Evolutionary conservation across 306 rosid species (phyloP), one percentile per base, ranked within the genome.

Genomic region (Cucurbita ficifolia): DNA sequence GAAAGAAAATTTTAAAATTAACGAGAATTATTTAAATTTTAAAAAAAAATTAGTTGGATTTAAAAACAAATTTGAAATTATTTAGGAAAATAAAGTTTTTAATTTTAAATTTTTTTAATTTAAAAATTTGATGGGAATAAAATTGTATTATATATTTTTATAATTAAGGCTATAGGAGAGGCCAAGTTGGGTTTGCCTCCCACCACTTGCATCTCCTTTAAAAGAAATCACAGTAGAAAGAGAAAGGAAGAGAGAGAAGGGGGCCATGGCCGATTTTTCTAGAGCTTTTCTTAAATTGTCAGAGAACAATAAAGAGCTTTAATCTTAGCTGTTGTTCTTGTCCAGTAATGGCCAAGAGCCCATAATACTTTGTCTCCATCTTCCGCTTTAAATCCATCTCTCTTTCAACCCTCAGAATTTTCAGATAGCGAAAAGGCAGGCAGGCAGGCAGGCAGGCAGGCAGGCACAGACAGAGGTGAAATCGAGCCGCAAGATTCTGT

Each of bases 301-400:
- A 73, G 80, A 79, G 80, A 75, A 49, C 7, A 49, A 49, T 78
- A 40, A 71, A 79, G 76, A 79, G 29, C 75, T 40, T 59, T 36
- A 24, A 76, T 68, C 86, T 68, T 81, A 80, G 82, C 86, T 76
- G 86, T 72, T 83, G 64, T 5, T 76, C 45, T 64, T 52, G 88
- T 80, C 82, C 84, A 83, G 84, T 76, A 52, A 79, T 64, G 73
- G 82, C 76, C 73, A 40, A 51, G 73, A 56, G 83, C 94, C 92
- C 96, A 88, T 86, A 79, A 87, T 72, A 50, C 67, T 56, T 71
- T 77, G 91, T 88, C 86, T 67, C 57, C 80, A 55, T 79, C 43
- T 61, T 63, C 55, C 18, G 58, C 71, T 68, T 75, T 71, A 43
- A 45, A 57, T 19, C 12, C 51, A 16, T 40, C 70, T 48, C 42